These are phyloP conservation scores for Backusella australiensis DNA, from an alignment of 192 early-diverging fungal species.

Conservation along the genomic window DNA sequence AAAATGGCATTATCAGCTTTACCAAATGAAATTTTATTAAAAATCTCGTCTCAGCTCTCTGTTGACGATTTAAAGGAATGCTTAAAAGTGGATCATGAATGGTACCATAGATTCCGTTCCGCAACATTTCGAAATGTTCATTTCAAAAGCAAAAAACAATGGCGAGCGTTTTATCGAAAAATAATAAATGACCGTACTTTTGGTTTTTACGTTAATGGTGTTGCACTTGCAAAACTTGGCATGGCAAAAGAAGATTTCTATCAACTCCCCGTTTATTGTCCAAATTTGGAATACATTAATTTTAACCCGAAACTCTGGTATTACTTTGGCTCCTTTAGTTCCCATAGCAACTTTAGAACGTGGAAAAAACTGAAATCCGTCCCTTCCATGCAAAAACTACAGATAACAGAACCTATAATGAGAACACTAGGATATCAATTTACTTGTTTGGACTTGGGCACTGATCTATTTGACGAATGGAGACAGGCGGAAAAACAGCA, in stretches of 20 bases:
- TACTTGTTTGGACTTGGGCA: not conserved
- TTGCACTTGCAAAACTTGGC: not conserved
- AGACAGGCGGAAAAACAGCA: not conserved
- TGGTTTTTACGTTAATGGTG: not conserved
- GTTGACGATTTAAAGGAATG: slow-evolving; percentile 4
- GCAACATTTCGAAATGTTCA: not conserved
- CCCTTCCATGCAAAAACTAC: not conserved
- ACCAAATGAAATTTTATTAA: slow-evolving; percentile 11
- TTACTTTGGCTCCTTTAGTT: not conserved
- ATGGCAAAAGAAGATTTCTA: slow-evolving; percentile 6
- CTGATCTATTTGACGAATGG: not conserved
- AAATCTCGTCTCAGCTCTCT: not conserved
- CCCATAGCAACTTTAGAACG: not conserved
- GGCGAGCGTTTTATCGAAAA: not conserved
- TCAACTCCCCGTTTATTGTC: not conserved
- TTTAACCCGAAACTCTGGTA: slow-evolving; percentile 2
- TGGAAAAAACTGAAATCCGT: not conserved
- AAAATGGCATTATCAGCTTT: not conserved
- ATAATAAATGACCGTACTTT: not conserved
- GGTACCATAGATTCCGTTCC: not conserved
- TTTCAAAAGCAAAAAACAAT: not conserved
- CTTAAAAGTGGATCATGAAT: not conserved
- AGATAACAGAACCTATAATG: slow-evolving; percentile 1
- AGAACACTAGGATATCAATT: not conserved
- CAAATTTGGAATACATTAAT: slow-evolving; percentile 1